Evolutionary conservation across 176 grass and related monocot genomes (phyloP).

Genomic region (Pharus latifolius): DNA sequence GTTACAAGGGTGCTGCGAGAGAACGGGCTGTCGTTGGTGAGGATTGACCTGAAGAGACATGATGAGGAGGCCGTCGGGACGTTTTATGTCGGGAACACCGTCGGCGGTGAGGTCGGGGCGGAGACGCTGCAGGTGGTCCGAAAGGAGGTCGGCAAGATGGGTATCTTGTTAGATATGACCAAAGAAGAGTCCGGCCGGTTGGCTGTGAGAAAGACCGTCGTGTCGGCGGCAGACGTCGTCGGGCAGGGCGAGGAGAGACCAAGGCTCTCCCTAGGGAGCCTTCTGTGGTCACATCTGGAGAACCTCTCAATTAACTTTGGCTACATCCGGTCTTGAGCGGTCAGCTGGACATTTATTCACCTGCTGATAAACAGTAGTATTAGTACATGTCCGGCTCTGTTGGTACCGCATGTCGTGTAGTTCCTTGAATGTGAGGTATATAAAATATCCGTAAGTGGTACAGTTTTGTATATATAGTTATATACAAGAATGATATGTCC

Average conservation of each 20-base stretch:
- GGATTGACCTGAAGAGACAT: constrained; percentile 25
- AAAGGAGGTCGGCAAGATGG: constrained; percentile 14
- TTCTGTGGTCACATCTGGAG: constrained; percentile 35
- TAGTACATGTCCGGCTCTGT: background rate
- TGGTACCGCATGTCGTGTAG: background rate
- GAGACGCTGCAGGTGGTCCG: constrained; percentile 36
- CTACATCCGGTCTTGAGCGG: constrained; percentile 8
- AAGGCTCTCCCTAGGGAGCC: constrained; percentile 29
- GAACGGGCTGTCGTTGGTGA: constrained; percentile 43
- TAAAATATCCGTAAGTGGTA: background rate
- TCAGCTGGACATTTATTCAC: background rate
- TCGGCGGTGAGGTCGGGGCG: constrained; percentile 28
- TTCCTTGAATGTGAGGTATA: background rate
- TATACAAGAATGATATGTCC: too few relatives aligned
- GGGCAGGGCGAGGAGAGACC: constrained; percentile 17
- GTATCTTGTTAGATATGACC: constrained; percentile 21
- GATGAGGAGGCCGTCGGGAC: constrained; percentile 36
- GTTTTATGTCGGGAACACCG: constrained; percentile 39
- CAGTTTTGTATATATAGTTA: constrained; percentile 23
- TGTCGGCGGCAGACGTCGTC: background rate
- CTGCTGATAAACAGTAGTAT: too few relatives aligned
- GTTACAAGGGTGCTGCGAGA: constrained; percentile 48
- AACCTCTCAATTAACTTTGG: constrained; percentile 39
- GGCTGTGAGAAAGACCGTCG: constrained; percentile 22
- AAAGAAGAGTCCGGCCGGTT: constrained; percentile 18